Base-by-base conservation (phyloP, 225 moss, liverwort and hornwort genomes). In the Marchantia paleacea region DNA sequence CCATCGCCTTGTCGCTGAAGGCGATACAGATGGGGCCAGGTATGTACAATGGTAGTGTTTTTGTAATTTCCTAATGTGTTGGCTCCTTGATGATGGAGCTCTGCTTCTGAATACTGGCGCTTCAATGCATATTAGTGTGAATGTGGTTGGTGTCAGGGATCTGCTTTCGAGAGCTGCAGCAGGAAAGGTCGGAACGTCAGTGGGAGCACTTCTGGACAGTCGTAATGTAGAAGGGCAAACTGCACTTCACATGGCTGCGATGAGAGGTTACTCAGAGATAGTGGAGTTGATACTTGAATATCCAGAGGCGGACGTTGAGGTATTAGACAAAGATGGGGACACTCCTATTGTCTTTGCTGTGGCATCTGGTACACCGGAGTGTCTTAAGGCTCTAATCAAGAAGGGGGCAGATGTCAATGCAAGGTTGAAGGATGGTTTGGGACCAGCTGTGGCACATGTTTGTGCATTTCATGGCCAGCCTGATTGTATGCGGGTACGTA, bases 401-500 rank as follows among this genome's bases (percentile, higher is more conserved):
- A 83, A 83, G 76, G 83, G 85, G 29, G 88, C 88, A 26, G 83
- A 88, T 80, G 88, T 88, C 6, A 88, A 88, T 80, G 88, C 88
- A 72, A 83, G 85, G 81, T 78, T 88, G n/a, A 88, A 88, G 80
- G 88, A 85, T 72, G 85, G 88, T 28, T 31, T 88, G 75, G 88
- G 88, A 50, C 88, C 88, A 80, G 85, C 88, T 55, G 85, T 88
- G 73, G 85, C 88, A 39, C 88, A 88, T 82, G 88, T 88, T 57
- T 88, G 88, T 86, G 88, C 88, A 62, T 88, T 88, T 79, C 88
- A 88, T 63, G 88, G 88, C 20, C 88, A 88, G 55, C 85, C 88
- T 58, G 88, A 88, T 73, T 88, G 88, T 62, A 88, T 88, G 88
- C 78, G 81, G 85, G 88, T 88, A 85, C 55, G 72, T 49, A 69